A percentile compares a stretch with the other conserved stretches of the same genome.
Evolutionary conservation across 208 protist genomes (phyloP).

Genomic region (Tritrichomonas musculus): DNA sequence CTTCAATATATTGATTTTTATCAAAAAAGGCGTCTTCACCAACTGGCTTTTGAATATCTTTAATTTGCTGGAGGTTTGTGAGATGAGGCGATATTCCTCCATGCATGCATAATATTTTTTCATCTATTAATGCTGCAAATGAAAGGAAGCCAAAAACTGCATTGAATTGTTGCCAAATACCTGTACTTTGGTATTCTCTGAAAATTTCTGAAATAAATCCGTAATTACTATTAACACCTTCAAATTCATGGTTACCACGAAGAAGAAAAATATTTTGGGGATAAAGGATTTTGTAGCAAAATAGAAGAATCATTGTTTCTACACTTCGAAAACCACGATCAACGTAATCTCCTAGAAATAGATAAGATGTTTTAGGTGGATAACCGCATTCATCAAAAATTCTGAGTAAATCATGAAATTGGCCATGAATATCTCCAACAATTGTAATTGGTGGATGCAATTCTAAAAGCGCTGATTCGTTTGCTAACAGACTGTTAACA

Average conservation of each 20-base stretch:
- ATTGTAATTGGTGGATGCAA: slow-evolving; percentile 61
- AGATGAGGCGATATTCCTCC: slow-evolving; percentile 52
- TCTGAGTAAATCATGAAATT: slow-evolving; percentile 98
- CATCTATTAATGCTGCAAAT: slow-evolving; percentile 92
- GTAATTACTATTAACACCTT: slow-evolving; percentile 91
- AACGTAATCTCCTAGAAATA: slow-evolving; percentile 26
- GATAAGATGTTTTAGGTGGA: not conserved
- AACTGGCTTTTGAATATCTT: slow-evolving; percentile 83
- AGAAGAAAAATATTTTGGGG: slow-evolving; percentile 85
- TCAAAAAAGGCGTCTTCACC: slow-evolving; percentile 98
- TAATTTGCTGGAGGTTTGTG: slow-evolving; percentile 71
- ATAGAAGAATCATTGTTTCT: not conserved
- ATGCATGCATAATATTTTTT: slow-evolving; percentile 96
- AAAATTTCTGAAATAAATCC: slow-evolving; percentile 79
- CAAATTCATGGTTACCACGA: slow-evolving; percentile 94
- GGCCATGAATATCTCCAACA: slow-evolving; percentile 93
- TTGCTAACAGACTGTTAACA: no score
- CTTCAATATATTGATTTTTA: no score
- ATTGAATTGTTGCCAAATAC: slow-evolving; percentile 97
- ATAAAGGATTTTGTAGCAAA: slow-evolving; percentile 37
- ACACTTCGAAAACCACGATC: slow-evolving; percentile 1
- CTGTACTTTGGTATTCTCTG: slow-evolving; percentile 87
- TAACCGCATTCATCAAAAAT: slow-evolving; percentile 88
- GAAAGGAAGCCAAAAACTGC: slow-evolving; percentile 98
- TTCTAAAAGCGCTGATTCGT: slow-evolving; percentile 64